These are phyloP conservation scores for Ceratopteris richardii DNA, from an alignment of 75 land plant species.

Conservation along the genomic window DNA sequence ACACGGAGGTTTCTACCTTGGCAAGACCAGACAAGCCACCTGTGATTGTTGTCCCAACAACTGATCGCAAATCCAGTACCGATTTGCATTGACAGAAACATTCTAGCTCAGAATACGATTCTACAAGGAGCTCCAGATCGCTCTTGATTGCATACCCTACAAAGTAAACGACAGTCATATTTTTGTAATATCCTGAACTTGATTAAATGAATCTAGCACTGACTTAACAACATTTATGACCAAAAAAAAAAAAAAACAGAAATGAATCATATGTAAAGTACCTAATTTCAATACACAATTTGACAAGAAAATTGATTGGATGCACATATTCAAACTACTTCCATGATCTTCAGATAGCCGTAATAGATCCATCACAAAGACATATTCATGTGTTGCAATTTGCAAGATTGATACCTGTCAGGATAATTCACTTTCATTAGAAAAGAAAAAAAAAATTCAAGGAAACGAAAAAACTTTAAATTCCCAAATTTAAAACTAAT, in stretches of 20 bases:
- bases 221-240: too few relatives aligned
- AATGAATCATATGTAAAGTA: slow-evolving; percentile 11
- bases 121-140: slow-evolving; percentile 42
- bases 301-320: slow-evolving; percentile 44
- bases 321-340: slow-evolving; percentile 34
- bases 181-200: too few relatives aligned
- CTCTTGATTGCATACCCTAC: slow-evolving; percentile 18
- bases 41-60: slow-evolving; percentile 34
- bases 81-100: slow-evolving; percentile 55
- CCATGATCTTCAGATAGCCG: slow-evolving; percentile 36
- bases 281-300: slow-evolving; percentile 57
- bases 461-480: too few relatives aligned
- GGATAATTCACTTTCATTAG: background rate
- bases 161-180: too few relatives aligned
- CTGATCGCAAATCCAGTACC: slow-evolving; percentile 54
- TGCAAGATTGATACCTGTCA: slow-evolving; percentile 3
- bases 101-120: slow-evolving; percentile 45
- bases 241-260: too few relatives aligned
- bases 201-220: too few relatives aligned
- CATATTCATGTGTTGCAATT: slow-evolving; percentile 28
- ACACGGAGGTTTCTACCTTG: slow-evolving; percentile 44
- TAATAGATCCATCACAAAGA: slow-evolving; percentile 55
- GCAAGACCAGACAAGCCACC: slow-evolving; percentile 73
- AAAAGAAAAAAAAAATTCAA: background rate
- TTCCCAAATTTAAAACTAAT: too few relatives aligned